Conservation (phyloP, 805 yeast genomes). For the Zygosaccharomyces pseudorouxii region DNA sequence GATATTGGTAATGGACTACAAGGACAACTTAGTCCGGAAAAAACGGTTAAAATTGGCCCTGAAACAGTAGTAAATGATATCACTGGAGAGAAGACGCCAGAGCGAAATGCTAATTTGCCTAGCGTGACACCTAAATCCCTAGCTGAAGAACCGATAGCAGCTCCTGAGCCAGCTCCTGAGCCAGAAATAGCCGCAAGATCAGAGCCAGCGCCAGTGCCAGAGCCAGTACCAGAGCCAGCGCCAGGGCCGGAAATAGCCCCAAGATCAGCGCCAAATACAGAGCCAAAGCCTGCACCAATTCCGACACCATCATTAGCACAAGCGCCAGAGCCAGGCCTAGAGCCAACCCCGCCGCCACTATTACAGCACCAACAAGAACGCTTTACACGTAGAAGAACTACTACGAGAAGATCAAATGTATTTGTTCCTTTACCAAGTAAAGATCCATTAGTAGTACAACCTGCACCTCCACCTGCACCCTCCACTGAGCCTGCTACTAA, state of each 20-base stretch:
- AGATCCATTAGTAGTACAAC: constrained; percentile 30
- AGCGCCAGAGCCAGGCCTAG: background rate
- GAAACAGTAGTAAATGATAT: constrained; percentile 2
- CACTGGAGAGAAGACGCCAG: constrained; percentile 9
- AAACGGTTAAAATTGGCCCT: constrained; percentile 10
- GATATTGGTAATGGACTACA: constrained; percentile 7
- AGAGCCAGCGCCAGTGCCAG: background rate
- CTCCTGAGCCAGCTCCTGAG: background rate
- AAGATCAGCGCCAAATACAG: too few relatives aligned
- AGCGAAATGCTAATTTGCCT: constrained; percentile 6
- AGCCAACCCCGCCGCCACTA: background rate
- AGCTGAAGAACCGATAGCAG: constrained; percentile 1
- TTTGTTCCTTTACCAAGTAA: constrained; percentile 35
- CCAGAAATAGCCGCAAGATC: too few relatives aligned
- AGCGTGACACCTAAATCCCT: constrained; percentile 21
- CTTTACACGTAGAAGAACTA: constrained; percentile 18
- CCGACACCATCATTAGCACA: background rate
- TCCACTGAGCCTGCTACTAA: background rate
- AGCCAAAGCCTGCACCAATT: too few relatives aligned
- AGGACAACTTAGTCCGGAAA: constrained; percentile 16
- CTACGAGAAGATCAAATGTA: constrained; percentile 30
- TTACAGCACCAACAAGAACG: constrained; percentile 3
- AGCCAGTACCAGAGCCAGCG: too few relatives aligned
- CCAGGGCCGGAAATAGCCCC: too few relatives aligned
- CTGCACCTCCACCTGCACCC: constrained; percentile 7